Conservation (phyloP, 2,329 filamentous ascomycete genomes). For the Chaetomiaceae sp. region DNA sequence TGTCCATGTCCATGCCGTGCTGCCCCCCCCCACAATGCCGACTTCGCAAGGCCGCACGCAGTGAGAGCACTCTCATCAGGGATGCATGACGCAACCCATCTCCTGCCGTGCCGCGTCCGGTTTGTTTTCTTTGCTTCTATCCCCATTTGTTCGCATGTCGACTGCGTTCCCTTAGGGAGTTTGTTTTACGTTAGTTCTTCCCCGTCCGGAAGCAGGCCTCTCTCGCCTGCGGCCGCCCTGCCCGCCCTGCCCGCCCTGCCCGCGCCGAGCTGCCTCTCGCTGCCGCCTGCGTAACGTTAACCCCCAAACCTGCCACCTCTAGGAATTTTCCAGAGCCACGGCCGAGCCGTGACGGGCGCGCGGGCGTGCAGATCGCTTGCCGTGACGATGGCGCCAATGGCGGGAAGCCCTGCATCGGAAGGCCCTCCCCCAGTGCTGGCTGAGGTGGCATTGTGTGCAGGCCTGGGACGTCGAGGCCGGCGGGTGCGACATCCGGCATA, state of each 20-base stretch:
- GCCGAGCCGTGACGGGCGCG: conserved; percentile 10
- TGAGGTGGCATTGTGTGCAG: conserved; percentile 18
- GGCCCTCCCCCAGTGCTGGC: conserved; percentile 4
- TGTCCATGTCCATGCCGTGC: background rate
- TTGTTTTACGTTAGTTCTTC: conserved; percentile 7
- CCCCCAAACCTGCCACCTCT: conserved; percentile 15
- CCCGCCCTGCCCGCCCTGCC: conserved; percentile 15
- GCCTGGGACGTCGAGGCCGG: conserved; percentile 9
- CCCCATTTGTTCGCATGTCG: background rate
- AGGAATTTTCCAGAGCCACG: background rate
- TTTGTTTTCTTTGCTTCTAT: conserved; percentile 15
- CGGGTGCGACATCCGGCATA: conserved; percentile 26
- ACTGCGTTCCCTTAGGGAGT: background rate
- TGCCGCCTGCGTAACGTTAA: too few species aligned
- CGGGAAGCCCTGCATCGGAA: conserved; percentile 18
- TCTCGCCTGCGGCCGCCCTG: conserved; percentile 7
- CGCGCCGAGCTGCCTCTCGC: too few species aligned
- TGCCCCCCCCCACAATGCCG: conserved; percentile 8
- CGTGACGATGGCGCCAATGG: conserved; percentile 13
- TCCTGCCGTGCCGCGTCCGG: conserved; percentile 11
- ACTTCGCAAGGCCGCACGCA: conserved; percentile 2
- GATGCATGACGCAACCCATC: conserved; percentile 8
- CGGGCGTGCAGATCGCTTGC: conserved; percentile 24
- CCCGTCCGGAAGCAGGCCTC: conserved; percentile 2
- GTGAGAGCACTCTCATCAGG: background rate